phyloP scores from a whole-genome alignment of 768 basidiomycete genomes.

The Sutorius australiensis region DNA sequence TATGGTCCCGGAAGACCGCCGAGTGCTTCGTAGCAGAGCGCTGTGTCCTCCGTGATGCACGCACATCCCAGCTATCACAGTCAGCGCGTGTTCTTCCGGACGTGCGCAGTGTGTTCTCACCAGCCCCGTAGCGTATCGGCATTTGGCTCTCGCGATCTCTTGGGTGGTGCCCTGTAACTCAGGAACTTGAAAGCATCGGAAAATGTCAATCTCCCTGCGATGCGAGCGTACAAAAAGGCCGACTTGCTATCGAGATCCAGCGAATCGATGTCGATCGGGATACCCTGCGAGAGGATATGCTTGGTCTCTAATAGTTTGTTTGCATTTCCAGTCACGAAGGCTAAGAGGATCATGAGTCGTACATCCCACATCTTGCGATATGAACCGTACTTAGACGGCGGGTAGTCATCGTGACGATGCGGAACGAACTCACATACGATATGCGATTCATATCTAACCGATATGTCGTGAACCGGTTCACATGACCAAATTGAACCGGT shows the following conservation, averaged over 20 bases:
- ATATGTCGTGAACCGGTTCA: background rate
- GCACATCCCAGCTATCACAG: slow-evolving; percentile 43
- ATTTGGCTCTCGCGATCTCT: slow-evolving; percentile 88
- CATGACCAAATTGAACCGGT: background rate
- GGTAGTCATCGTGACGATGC: slow-evolving; percentile 17
- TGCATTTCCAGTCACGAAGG: slow-evolving; percentile 92
- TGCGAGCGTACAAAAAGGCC: background rate
- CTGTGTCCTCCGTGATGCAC: slow-evolving; percentile 89
- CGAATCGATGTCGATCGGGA: slow-evolving; percentile 72
- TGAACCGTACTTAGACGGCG: slow-evolving; percentile 23
- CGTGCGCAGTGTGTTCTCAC: slow-evolving; percentile 39
- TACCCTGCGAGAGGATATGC: slow-evolving; percentile 67
- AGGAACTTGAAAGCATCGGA: slow-evolving; percentile 54
- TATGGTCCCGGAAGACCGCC: slow-evolving; percentile 94
- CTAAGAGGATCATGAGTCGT: slow-evolving; percentile 40
- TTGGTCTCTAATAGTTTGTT: slow-evolving; percentile 90
- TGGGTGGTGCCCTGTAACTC: slow-evolving; percentile 92
- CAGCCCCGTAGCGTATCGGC: slow-evolving; percentile 76
- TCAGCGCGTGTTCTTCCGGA: background rate
- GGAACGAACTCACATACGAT: background rate
- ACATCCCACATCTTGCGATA: background rate
- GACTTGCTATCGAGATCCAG: slow-evolving; percentile 74
- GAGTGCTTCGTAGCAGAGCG: slow-evolving; percentile 85
- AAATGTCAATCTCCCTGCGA: background rate
- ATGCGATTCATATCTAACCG: background rate